Evolutionary conservation across 2,329 filamentous ascomycete genomes (phyloP), one percentile per base, ranked within the genome.

Genomic region (Beauveria bassiana): DNA sequence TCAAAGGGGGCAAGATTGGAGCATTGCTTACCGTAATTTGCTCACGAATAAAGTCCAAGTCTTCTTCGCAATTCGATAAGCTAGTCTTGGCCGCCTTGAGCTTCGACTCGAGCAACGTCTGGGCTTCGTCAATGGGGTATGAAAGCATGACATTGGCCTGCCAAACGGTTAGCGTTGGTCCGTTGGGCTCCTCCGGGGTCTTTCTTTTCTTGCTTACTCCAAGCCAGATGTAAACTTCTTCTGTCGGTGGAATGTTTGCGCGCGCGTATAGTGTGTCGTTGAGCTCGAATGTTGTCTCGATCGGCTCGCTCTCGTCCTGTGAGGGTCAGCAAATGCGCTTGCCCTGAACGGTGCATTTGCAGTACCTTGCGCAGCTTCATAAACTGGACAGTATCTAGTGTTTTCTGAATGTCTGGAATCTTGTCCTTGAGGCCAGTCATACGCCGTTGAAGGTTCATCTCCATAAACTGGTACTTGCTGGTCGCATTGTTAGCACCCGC

Each of bases 381-480:
- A 70, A 98, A 98, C 62, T 81, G 83, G 56, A 98, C 93, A 20
- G 91, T 95, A 63, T 98, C 93, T 63, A 98, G 77, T 1, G 95
- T 98, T 81, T 97, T 97, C 70, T 91, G 87, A 66, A 99, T 98
- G 73, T 99, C 95, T 0, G 95, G 95, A 67, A 99, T 92, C 79
- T 98, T 99, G 71, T 97, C 93, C 70, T 88, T 90, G 61, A 99
- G 79, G 2, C 93, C 92, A 4, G 83, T 81, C 59, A 90, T 88
- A 53, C 95, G 85, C 65, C 91, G 84, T 74, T 96, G 89, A 63
- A 95, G 90, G 75, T 96, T 98, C 72, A 89, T 81, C 78, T 98
- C 92, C 95, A 99, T 99, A 78, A 98, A 99, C 75, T 98, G 95
- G 79, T 99, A 99, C 82, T 99, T 99, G 68, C 92, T 96, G 72